Evolutionary conservation across 768 basidiomycete species (phyloP).

Genomic region (Pleurotus pulmonarius): DNA sequence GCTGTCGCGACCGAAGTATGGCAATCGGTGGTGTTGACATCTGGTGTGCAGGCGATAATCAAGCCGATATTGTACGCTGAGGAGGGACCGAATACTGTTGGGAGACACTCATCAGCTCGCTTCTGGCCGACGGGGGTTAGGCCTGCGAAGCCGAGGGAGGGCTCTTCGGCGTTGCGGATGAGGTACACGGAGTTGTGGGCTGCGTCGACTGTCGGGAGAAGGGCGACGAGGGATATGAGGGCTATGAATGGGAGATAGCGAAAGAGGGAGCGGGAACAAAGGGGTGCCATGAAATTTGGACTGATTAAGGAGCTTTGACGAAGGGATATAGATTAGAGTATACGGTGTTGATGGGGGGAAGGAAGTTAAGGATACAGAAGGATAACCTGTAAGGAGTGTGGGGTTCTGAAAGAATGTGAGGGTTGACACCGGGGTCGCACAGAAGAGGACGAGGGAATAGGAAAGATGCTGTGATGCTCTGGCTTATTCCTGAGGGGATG

Average conservation of each 20-base stretch:
- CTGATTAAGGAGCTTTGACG: neutral
- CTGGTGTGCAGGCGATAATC: slow-evolving; percentile 19
- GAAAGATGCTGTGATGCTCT: too few species aligned
- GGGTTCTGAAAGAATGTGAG: neutral
- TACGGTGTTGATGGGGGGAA: neutral
- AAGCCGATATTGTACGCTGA: slow-evolving; percentile 18
- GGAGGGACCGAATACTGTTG: slow-evolving; percentile 10
- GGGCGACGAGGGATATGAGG: slow-evolving; percentile 2
- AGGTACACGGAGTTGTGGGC: slow-evolving; percentile 18
- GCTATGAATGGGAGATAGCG: neutral
- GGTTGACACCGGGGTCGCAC: neutral
- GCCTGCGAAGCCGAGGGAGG: slow-evolving; percentile 17
- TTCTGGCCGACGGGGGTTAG: slow-evolving; percentile 17
- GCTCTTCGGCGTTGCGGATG: slow-evolving; percentile 20
- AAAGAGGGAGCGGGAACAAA: neutral
- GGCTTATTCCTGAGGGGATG: too few species aligned
- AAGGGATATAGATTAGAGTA: neutral
- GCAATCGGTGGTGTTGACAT: slow-evolving; percentile 18
- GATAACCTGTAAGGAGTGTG: neutral
- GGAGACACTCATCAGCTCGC: slow-evolving; percentile 18
- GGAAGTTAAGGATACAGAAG: too few species aligned
- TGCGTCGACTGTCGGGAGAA: slow-evolving; percentile 8
- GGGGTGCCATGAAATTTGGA: neutral
- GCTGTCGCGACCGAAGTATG: slow-evolving; percentile 17
- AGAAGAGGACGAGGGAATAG: neutral